phyloP scores from a whole-genome alignment of 257 asterid genomes.

The Parsonsia alboflavescens region DNA sequence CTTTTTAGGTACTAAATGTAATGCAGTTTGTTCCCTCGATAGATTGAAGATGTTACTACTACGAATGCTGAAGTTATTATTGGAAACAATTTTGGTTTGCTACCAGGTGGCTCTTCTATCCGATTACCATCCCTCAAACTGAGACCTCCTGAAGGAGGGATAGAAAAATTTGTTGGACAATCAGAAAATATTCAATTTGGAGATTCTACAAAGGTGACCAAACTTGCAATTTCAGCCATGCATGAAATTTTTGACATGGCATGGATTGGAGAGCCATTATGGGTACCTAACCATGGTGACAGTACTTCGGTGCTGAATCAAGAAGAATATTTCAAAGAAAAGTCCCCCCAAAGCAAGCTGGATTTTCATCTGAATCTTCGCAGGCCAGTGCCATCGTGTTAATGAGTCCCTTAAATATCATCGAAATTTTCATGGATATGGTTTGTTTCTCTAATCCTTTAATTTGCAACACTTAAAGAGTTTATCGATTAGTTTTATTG shows the following conservation, averaged over 20 bases:
- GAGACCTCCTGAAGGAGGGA: no score
- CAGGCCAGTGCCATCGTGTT: conserved; percentile 46
- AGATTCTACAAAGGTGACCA: background rate
- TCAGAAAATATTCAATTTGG: no score
- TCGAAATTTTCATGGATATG: conserved; percentile 58
- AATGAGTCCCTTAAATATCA: conserved; percentile 50
- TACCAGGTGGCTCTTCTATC: no score
- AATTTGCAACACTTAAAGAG: background rate
- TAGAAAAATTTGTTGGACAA: no score
- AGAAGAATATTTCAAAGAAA: conserved; percentile 39
- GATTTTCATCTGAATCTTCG: conserved; percentile 48
- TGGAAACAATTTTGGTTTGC: no score
- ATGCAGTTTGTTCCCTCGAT: no score
- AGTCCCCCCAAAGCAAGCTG: conserved; percentile 48
- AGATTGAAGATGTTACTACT: no score
- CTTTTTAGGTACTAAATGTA: no score
- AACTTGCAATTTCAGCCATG: background rate
- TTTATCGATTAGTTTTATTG: background rate
- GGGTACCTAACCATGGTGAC: background rate
- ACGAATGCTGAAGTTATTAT: no score
- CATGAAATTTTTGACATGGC: background rate
- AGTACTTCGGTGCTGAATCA: conserved; percentile 19
- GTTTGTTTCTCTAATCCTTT: conserved; percentile 20
- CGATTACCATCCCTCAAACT: no score
- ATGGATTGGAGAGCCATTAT: background rate